Conservation (phyloP, 306 rosid species). For the Cucurbita maxima region DNA sequence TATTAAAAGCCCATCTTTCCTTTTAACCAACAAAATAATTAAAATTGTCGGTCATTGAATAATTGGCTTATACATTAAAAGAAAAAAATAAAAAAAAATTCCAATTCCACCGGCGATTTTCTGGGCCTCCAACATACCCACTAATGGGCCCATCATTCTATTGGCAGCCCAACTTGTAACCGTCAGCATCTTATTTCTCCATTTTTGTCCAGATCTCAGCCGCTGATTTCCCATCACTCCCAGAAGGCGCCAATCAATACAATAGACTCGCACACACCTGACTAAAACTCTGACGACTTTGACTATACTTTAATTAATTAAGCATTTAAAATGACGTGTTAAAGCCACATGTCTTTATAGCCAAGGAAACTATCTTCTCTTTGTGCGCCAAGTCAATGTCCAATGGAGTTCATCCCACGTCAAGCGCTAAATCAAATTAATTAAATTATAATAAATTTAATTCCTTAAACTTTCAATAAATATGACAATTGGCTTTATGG, state of each 20-base stretch:
- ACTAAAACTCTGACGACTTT: not conserved
- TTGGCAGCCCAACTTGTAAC: not conserved
- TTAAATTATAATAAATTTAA: not conserved
- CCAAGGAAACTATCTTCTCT: not conserved
- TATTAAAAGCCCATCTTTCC: no score
- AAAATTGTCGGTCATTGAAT: no score
- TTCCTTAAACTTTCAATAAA: no score
- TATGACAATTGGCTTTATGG: no score
- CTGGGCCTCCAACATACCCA: not conserved
- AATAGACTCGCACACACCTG: not conserved
- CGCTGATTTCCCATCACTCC: not conserved
- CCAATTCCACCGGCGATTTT: not conserved
- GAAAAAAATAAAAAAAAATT: no score
- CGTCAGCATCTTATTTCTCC: not conserved
- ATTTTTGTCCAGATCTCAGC: not conserved
- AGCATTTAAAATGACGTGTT: not conserved
- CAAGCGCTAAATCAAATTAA: not conserved
- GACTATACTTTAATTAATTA: not conserved
- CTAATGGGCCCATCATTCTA: not conserved
- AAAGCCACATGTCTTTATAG: not conserved
- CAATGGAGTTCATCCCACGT: conserved; percentile 1
- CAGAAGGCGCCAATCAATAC: not conserved
- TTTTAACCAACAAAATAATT: no score
- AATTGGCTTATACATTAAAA: no score
- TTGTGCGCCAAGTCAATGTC: not conserved